Base-by-base conservation (phyloP, 257 asterid species). In the Solanum chiquidenum region DNA sequence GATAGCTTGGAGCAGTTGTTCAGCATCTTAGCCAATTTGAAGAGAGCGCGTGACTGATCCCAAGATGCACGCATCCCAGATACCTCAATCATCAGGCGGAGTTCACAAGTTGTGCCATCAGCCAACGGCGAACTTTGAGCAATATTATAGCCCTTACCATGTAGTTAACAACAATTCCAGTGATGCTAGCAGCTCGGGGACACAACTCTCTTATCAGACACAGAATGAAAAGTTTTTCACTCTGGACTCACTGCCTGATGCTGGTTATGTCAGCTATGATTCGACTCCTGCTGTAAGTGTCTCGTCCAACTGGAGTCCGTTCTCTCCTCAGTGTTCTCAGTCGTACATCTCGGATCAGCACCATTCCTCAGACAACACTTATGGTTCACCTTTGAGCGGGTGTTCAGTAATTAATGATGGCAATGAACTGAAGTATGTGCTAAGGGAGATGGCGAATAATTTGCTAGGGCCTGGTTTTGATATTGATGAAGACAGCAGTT, bases 311-410 rank as follows among this genome's bases (percentile, higher is more conserved):
- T 89, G 93, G 87, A 93, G 98, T 71, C 93, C 98, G 68, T 92
- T 95, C 88, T 97, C 99, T 60, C 96, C 99, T 23, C 98, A 92
- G 60, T 91, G 92, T 83, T 95, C 98, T 66, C 96, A 93, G 44
- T 96, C 99, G 4, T 92, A 92, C 84, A 92, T 90, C 14, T 95
- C 96, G 1, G 96, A 95, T 86, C 90, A 83, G 49, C 94, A 87
- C 62, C 94, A 88, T 73, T 92, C 94, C 13, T 92, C 97, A 73
- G 98, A 93, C 68, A 91, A 90, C 68, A 89, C 95, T 60, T 90
- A 92, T 3, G 94, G 98, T 52, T 97, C 99, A 72, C 99, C 99
- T n/a, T 87, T 94, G 87, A 95, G 99, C 83, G 98, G 98, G n/a
- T 93, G 92, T 74, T 97, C 98, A 37, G 95, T 91, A 34, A 92